Percentiles rank a stretch among this genome's conserved stretches.
Evolutionary conservation across 2,329 filamentous ascomycete species (phyloP).

Genomic region (Allantophomopsis lycopodina): DNA sequence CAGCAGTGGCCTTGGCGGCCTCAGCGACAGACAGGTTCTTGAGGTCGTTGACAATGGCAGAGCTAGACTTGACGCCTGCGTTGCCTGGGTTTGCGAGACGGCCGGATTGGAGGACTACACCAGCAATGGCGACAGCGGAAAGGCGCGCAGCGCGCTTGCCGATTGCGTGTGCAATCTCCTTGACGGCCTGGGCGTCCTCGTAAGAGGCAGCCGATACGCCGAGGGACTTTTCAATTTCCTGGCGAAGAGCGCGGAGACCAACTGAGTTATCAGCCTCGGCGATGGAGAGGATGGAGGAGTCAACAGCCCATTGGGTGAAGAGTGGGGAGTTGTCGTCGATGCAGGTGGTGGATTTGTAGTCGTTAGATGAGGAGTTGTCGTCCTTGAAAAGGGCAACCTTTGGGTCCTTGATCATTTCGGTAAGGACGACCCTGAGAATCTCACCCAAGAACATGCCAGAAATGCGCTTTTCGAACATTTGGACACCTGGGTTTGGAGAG

Average conservation of each 20-base stretch:
- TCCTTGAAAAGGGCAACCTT: constrained; percentile 62
- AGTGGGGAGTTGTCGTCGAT: constrained; percentile 54
- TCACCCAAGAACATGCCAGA: constrained; percentile 98
- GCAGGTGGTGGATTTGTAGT: constrained; percentile 53
- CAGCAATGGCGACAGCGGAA: constrained; percentile 76
- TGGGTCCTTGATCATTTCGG: constrained; percentile 58
- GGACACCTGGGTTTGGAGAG: constrained; percentile 82
- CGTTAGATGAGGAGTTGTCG: constrained; percentile 58
- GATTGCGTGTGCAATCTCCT: constrained; percentile 68
- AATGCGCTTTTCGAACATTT: constrained; percentile 98
- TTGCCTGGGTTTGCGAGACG: constrained; percentile 39
- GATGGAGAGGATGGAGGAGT: constrained; percentile 80
- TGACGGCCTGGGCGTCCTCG: constrained; percentile 82
- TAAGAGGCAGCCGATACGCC: constrained; percentile 62
- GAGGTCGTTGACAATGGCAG: constrained; percentile 12
- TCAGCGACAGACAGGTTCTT: constrained; percentile 11
- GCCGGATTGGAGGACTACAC: constrained; percentile 69
- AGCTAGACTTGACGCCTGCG: constrained; percentile 7
- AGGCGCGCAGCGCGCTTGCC: constrained; percentile 80
- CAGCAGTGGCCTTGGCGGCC: constrained; percentile 11
- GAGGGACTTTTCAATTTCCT: constrained; percentile 64
- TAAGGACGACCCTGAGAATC: constrained; percentile 66
- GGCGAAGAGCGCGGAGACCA: constrained; percentile 59
- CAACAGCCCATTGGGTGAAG: constrained; percentile 74
- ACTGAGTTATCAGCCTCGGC: constrained; percentile 68